phyloP scores from a whole-genome alignment of 1,139 yeast species.

The Blastobotrys ciferrii region DNA sequence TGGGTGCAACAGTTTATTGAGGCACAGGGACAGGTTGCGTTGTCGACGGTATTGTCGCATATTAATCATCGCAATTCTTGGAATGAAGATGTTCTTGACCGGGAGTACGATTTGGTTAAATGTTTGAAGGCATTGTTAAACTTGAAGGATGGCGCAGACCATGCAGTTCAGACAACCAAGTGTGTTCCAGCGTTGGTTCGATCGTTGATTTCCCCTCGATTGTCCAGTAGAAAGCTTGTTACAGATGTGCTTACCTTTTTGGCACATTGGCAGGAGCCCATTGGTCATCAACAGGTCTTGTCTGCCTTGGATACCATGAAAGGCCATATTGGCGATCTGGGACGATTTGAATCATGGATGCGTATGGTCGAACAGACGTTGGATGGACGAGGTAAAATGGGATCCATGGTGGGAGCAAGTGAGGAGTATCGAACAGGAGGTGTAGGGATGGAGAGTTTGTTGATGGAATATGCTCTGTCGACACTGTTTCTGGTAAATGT shows the following conservation, averaged over 20 bases:
- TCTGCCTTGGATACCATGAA: conserved; percentile 63
- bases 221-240: conserved; percentile 74
- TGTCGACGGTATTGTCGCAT: conserved; percentile 58
- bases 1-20: conserved; percentile 86
- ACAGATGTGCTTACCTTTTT: conserved; percentile 69
- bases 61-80: conserved; percentile 36
- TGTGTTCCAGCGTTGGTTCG: conserved; percentile 59
- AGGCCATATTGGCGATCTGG: conserved; percentile 58
- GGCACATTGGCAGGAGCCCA: conserved; percentile 50
- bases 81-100: conserved; percentile 47
- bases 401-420: conserved; percentile 89
- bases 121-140: conserved; percentile 63
- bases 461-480: conserved; percentile 76
- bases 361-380: conserved; percentile 67
- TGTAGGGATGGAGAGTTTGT: conserved; percentile 60
- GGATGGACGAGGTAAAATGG: conserved; percentile 86
- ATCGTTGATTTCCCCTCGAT: conserved; percentile 59
- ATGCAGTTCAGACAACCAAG: conserved; percentile 49
- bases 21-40: conserved; percentile 85
- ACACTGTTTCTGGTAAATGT: conserved; percentile 76
- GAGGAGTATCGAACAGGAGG: conserved; percentile 75
- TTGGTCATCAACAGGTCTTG: conserved; percentile 62
- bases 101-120: conserved; percentile 58
- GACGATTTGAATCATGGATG: conserved; percentile 83
- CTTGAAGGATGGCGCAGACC: conserved; percentile 54